phyloP scores from a whole-genome alignment of 331 rosid genomes.

The Dryas integrifolia region DNA sequence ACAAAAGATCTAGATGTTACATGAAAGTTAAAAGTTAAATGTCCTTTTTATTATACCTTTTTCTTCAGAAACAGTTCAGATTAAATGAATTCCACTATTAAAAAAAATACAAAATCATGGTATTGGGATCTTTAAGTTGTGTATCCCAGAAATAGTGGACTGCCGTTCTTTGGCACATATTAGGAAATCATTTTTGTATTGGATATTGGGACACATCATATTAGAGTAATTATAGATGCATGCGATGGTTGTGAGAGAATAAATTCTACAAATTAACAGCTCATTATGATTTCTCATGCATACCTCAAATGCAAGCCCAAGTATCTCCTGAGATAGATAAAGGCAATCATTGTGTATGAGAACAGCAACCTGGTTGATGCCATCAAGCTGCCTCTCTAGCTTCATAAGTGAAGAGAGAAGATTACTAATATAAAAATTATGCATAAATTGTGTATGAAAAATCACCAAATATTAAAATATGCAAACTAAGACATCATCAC shows the following conservation, averaged over 20 bases:
- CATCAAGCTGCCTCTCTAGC: conserved; percentile 95
- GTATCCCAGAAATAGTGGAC: background rate
- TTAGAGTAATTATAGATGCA: background rate
- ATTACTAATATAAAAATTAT: conserved; percentile 7
- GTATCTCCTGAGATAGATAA: conserved; percentile 84
- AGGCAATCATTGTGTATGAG: conserved; percentile 95
- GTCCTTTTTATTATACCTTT: background rate
- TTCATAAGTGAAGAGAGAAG: conserved; percentile 56
- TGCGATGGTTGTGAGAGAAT: conserved; percentile 4
- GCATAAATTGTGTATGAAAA: background rate
- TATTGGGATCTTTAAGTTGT: background rate
- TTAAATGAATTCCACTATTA: background rate
- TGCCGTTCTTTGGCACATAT: background rate
- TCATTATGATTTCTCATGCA: conserved; percentile 14
- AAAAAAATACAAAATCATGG: background rate
- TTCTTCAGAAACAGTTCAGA: background rate
- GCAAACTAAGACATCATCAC: background rate
- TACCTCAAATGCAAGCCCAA: conserved; percentile 96
- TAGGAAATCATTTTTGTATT: background rate
- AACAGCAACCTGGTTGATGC: conserved; percentile 83
- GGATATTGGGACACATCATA: background rate
- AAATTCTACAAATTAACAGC: conserved; percentile 8
- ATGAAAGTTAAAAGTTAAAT: background rate
- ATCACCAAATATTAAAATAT: background rate
- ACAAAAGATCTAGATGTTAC: background rate